Evolutionary conservation across 2,329 filamentous ascomycete species (phyloP).

Genomic region (Cordyceps fumosorosea): DNA sequence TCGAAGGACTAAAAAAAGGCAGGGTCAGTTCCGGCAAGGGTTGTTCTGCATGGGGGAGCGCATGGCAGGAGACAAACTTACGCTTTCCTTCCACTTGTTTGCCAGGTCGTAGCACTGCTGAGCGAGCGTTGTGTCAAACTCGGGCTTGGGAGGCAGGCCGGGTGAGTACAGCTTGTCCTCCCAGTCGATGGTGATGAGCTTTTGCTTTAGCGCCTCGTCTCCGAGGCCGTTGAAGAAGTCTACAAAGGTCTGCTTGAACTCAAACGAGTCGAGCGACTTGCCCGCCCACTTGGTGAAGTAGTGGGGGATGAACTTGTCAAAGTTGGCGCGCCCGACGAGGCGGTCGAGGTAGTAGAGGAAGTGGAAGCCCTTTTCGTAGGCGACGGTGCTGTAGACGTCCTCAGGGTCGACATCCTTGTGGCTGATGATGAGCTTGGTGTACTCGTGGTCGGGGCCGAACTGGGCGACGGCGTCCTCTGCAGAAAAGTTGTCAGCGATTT

Average conservation of each 20-base stretch:
- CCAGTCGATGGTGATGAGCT: conserved; percentile 76
- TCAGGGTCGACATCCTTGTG: conserved; percentile 90
- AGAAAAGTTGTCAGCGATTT: conserved; percentile 15
- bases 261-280: conserved; percentile 86
- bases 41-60: neutral
- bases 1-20: conserved; percentile 46
- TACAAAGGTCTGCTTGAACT: conserved; percentile 85
- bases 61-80: conserved; percentile 26
- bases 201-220: conserved; percentile 57
- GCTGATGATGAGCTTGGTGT: conserved; percentile 83
- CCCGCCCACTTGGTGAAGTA: conserved; percentile 83
- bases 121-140: conserved; percentile 82
- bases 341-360: conserved; percentile 89
- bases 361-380: conserved; percentile 95
- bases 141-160: conserved; percentile 81
- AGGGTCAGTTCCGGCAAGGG: neutral
- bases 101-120: conserved; percentile 80
- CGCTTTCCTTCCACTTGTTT: conserved; percentile 66
- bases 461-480: conserved; percentile 68
- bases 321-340: conserved; percentile 75
- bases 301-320: conserved; percentile 91
- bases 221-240: conserved; percentile 68
- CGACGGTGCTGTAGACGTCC: conserved; percentile 86
- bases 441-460: conserved; percentile 79
- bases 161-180: conserved; percentile 82